Base-by-base conservation (phyloP, 2,329 filamentous ascomycete genomes). In the Didymellaceae sp. region DNA sequence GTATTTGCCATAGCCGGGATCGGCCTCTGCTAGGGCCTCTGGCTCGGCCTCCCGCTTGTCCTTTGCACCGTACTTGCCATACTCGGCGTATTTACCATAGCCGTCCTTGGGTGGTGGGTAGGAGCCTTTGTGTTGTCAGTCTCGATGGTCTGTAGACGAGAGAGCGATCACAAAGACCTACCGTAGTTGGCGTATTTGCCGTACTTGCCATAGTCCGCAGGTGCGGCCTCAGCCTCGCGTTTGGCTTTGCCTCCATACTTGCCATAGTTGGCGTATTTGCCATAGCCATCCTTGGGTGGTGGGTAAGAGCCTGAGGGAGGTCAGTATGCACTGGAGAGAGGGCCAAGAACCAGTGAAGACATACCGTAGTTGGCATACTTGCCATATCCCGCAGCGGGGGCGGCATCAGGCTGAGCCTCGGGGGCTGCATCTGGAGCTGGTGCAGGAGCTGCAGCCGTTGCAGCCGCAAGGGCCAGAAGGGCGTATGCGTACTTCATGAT, bases 401-500 rank as follows among this genome's bases (percentile, higher is more conserved):
- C 43, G 20, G 34, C 35, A 7, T 42, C 45, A 25, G 45, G 47
- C 57, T 60, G 61, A 28, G 56, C 37, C 30, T 48, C 45, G 8
- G 45, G 47, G 56, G 58, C 62, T 30, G 56, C 30, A 13, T 58
- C 53, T 13, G 61, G 59, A 9, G 44, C 55, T 7, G 59, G 52
- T 13, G 55, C 35, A 1, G 65, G 65, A 5, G 55, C 65, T 3
- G 63, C 62, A 22, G 61, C 37, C 25, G 43, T 49, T n/a, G 58
- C 46, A 10, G 63, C 54, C 34, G 52, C 54, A 25, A 68, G 50
- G 31, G 63, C 58, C 38, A 66, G 51, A 30, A 67, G 44, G 5
- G 55, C 41, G 16, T 60, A 40, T 10, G 56, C 39, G 38, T 57
- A 46, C 54, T 64, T 65, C 61, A 66, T 66, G 21, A 5, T 57